Evolutionary conservation across 1,284 basidiomycete species (phyloP), one percentile per base, ranked within the genome.

Genomic region (Heliocybe sulcata): DNA sequence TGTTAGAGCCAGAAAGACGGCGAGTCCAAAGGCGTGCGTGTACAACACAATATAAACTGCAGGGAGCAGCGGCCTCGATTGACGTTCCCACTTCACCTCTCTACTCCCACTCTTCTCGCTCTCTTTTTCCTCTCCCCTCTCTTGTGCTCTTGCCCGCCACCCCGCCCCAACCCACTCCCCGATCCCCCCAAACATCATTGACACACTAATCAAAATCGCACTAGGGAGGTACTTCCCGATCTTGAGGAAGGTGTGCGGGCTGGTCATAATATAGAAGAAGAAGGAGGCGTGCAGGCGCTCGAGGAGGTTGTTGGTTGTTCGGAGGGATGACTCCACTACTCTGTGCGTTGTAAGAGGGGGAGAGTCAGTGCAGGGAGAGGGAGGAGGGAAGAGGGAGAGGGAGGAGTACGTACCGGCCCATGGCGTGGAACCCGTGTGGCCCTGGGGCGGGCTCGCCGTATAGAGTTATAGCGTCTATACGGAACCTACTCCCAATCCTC

Each of bases 281-380:
- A 95, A 94, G 1, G 92, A 95, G 3, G 94, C 94, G 67, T 98
- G 94, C 22, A 98, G 82, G 12, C 94, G 84, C 66, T 98, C 94
- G 11, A 97, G 79, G 6, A 97, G 79, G 66, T 98, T 98, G 70
- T 96, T 97, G 66, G 86, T 83, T 9, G 93, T 92, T 55, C 94
- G 82, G 33, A 96, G 74, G 11, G 89, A 87, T 1, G 91, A 93
- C 71, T 98, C 95, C 45, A 95, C 65, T 42, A 86, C 77, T 45
- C 90, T 92, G 59, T n/a, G n/a, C n/a, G n/a, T n/a, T n/a, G n/a
- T n/a, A n/a, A n/a, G n/a, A n/a, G n/a, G n/a, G n/a, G n/a, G n/a
- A n/a, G n/a, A n/a, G n/a, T n/a, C 16, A 31, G 29, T 31, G 9
- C n/a, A 23, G 42, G 47, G 22, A 54, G 12, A n/a, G 19, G 4